Base-by-base conservation (phyloP, 176 grass and related monocot genomes). In the Cenchrus americanus region DNA sequence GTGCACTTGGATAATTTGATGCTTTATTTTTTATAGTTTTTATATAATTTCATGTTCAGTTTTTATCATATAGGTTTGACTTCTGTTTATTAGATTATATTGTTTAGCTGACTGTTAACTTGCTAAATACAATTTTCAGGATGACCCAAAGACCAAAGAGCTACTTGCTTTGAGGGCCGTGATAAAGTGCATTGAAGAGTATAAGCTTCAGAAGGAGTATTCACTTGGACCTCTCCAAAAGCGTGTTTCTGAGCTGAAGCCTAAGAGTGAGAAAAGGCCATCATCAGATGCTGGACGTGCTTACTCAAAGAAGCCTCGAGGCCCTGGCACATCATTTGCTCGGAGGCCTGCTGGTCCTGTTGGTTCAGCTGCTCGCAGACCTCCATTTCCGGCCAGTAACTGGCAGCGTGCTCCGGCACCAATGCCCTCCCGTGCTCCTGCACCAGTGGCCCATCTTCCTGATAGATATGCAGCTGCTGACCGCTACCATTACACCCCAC, bases 141-240 rank as follows among this genome's bases (percentile, higher is more conserved):
- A 94, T 67, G 94, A 90, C 64, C 59, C 79, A n/a, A 83, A 85
- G 77, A 75, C 70, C 53, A 80, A 53, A 30, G 94, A 97, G 49
- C 73, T 92, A 80, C 43, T 81, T 69, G 87, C 87, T 9, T 49
- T 94, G 57, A 91, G 82, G 63, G 58, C 89, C 14, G 85, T 94
- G 22, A 94, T 94, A 66, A 91, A 88, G 69, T 91, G 89, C 63
- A 82, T 92, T 3, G 83, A 92, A 73, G 88, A 90, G 75, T 89
- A 90, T 85, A 97, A 94, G 73, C 92, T 97, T 75, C 89, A 93
- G 82, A 90, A 94, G 54, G 89, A 92, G 10, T 90, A 71, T 43
- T 88, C 94, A 32, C 66, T 92, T 73, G 94, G 87, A 9, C 94
- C 94, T 80, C 89, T 97, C 73, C 92, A 92, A 57, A 94, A 94